phyloP scores from a whole-genome alignment of 345 rosid genomes.

The Fremontodendron californicum region DNA sequence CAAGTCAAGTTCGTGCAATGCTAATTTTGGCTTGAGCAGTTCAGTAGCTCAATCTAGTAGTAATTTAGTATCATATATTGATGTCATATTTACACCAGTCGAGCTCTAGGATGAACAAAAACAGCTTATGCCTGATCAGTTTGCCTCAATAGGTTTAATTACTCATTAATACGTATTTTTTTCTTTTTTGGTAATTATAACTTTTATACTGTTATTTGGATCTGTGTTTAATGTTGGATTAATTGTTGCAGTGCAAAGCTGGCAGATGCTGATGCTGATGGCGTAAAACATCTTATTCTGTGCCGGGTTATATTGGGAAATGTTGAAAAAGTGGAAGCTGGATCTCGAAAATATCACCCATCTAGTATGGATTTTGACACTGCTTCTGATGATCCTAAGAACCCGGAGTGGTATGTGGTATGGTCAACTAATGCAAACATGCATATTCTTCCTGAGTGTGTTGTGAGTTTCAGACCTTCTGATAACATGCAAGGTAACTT shows the following conservation, averaged over 20 bases:
- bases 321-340: constrained; percentile 35
- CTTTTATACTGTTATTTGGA: not conserved
- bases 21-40: not conserved
- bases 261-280: constrained; percentile 36
- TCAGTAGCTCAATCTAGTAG: not conserved
- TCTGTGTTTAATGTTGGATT: not conserved
- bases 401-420: constrained; percentile 38
- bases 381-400: constrained; percentile 39
- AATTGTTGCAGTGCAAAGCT: constrained; percentile 29
- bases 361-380: constrained; percentile 32
- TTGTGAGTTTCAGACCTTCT: constrained; percentile 46
- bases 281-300: constrained; percentile 40
- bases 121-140: not conserved
- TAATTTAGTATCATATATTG: not conserved
- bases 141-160: not conserved
- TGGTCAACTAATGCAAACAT: constrained; percentile 41
- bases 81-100: not conserved
- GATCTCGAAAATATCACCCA: constrained; percentile 39
- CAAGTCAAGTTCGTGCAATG: not conserved
- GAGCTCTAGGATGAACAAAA: not conserved
- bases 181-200: not conserved
- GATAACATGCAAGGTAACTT: constrained; percentile 22
- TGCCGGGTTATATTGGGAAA: constrained; percentile 49
- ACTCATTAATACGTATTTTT: not conserved
- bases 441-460: constrained; percentile 44